Conservation (phyloP, 2,329 filamentous ascomycete species). For the Biscogniauxia mediterranea region DNA sequence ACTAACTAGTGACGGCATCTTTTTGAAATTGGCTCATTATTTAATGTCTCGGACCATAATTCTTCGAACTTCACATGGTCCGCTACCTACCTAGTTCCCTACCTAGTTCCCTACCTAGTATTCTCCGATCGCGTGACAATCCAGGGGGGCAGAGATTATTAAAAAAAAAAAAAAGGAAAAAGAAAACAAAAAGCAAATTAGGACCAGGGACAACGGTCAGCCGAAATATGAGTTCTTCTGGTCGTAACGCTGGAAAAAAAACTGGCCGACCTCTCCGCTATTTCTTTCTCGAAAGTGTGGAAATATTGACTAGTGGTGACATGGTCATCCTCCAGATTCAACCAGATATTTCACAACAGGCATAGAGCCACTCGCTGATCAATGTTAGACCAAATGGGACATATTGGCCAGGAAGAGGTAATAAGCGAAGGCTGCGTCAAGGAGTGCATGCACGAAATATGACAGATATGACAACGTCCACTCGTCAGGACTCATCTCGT, state of each 20-base stretch:
- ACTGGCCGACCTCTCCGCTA: slow-evolving; percentile 7
- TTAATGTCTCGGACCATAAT: slow-evolving; percentile 26
- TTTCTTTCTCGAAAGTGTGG: slow-evolving; percentile 6
- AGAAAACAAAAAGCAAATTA: slow-evolving; percentile 33
- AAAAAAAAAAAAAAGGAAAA: too few species aligned
- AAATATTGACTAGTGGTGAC: slow-evolving; percentile 14
- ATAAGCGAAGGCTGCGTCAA: background rate
- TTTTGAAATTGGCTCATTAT: slow-evolving; percentile 20
- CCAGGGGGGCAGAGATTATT: slow-evolving; percentile 18
- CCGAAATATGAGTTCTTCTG: slow-evolving; percentile 22
- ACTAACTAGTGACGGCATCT: slow-evolving; percentile 11
- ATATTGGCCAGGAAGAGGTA: slow-evolving; percentile 14
- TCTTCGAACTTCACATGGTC: slow-evolving; percentile 13
- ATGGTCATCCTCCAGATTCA: slow-evolving; percentile 10
- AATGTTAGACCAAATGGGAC: slow-evolving; percentile 19
- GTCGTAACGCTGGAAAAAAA: background rate
- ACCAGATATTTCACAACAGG: background rate
- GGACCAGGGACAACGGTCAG: slow-evolving; percentile 17
- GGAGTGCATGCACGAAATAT: slow-evolving; percentile 6
- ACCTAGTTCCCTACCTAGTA: slow-evolving; percentile 11
- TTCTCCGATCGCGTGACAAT: slow-evolving; percentile 20
- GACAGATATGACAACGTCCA: slow-evolving; percentile 12
- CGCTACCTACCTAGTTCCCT: slow-evolving; percentile 4
- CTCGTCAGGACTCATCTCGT: background rate
- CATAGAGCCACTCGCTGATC: background rate